These are phyloP conservation scores for Collybia sordida DNA, from an alignment of 768 basidiomycete genomes.

Conservation along the genomic window DNA sequence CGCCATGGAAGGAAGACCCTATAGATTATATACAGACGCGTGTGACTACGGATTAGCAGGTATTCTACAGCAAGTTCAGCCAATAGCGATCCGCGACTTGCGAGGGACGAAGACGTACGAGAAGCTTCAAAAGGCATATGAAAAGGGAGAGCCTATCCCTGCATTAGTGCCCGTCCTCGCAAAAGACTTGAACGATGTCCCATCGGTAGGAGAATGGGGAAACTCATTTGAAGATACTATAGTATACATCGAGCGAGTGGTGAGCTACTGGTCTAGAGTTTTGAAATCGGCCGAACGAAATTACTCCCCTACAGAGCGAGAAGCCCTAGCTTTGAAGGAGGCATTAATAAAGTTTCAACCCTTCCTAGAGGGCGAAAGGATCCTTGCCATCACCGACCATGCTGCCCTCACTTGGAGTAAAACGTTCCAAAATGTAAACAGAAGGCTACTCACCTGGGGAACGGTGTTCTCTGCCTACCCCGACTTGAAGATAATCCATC, in stretches of 20 bases:
- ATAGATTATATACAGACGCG: conserved; percentile 34
- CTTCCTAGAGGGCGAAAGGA: conserved; percentile 30
- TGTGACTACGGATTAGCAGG: conserved; percentile 25
- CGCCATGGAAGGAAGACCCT: conserved; percentile 24
- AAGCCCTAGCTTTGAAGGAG: conserved; percentile 38
- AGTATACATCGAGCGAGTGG: conserved; percentile 28
- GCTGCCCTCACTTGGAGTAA: conserved; percentile 34
- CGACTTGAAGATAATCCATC: conserved; percentile 32
- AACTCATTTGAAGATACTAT: conserved; percentile 25
- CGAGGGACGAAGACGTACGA: conserved; percentile 27
- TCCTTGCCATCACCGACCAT: conserved; percentile 28
- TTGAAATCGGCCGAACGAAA: conserved; percentile 31
- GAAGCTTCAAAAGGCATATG: conserved; percentile 16
- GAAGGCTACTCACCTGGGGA: conserved; percentile 34
- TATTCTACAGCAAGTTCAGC: conserved; percentile 33
- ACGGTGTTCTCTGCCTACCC: conserved; percentile 35
- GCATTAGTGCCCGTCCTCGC: conserved; percentile 13
- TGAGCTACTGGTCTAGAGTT: conserved; percentile 25
- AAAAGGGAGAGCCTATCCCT: conserved; percentile 17
- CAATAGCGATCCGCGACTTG: conserved; percentile 23
- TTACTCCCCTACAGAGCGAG: conserved; percentile 37
- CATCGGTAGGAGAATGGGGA: conserved; percentile 23
- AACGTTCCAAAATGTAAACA: conserved; percentile 36
- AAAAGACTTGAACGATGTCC: conserved; percentile 19
- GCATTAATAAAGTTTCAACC: conserved; percentile 35